phyloP scores from a whole-genome alignment of 441 rosid genomes.

The Erysimum cheiri region DNA sequence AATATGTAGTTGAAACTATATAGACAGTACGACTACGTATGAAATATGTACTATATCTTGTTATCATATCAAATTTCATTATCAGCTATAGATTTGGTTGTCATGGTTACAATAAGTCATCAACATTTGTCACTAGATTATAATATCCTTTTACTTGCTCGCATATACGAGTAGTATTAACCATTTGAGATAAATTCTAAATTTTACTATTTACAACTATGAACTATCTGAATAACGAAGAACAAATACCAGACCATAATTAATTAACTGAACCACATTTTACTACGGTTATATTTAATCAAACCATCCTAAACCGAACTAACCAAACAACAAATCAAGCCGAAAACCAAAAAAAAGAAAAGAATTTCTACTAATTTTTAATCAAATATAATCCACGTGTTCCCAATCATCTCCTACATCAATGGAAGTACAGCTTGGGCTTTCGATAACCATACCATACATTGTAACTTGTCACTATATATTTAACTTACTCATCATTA shows the following conservation, averaged over 20 bases:
- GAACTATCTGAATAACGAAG: not conserved
- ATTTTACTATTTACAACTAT: not conserved
- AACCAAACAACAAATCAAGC: not conserved
- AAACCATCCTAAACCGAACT: not conserved
- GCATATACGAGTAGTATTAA: not conserved
- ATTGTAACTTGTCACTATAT: conserved; percentile 41
- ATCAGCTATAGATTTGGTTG: not conserved
- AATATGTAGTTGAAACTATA: not conserved
- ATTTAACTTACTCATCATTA: conserved; percentile 33
- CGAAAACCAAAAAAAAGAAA: not conserved
- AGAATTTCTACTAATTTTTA: not conserved
- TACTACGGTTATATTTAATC: not conserved
- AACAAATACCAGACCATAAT: not conserved
- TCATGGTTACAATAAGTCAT: not conserved
- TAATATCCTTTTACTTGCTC: not conserved
- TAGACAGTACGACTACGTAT: not conserved
- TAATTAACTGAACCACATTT: not conserved
- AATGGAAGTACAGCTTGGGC: conserved; percentile 48
- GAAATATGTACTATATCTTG: not conserved
- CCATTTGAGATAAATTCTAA: too few relatives aligned
- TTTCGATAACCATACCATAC: conserved; percentile 41
- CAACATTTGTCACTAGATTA: conserved; percentile 3
- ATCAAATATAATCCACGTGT: conserved; percentile 35
- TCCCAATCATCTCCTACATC: conserved; percentile 43
- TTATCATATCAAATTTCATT: not conserved